Percentiles rank a stretch among this genome's conserved stretches.
phyloP scores from a whole-genome alignment of 2,329 filamentous ascomycete species.

The Arthrocladium fulminans region DNA sequence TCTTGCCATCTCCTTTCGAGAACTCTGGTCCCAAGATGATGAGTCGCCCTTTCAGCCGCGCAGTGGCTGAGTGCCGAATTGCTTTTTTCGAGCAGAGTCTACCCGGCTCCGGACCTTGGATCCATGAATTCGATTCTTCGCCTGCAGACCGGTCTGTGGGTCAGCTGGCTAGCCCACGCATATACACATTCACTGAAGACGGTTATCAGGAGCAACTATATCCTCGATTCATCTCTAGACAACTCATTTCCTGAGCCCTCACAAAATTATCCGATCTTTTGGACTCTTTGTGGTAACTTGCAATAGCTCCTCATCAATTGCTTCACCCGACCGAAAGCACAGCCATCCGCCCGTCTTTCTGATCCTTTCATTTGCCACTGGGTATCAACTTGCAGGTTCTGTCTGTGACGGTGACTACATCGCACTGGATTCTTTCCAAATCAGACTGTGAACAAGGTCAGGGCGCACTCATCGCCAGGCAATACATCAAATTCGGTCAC shows the following conservation, averaged over 20 bases:
- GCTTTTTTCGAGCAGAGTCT: constrained; percentile 18
- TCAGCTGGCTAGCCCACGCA: not conserved
- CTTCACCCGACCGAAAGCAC: not conserved
- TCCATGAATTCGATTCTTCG: constrained; percentile 9
- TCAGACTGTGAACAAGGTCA: too few relatives aligned
- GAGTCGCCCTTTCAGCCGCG: constrained; percentile 14
- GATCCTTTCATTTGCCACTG: too few relatives aligned
- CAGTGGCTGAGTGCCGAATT: constrained; percentile 18
- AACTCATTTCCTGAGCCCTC: not conserved
- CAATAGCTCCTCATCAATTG: not conserved
- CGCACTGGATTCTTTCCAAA: too few relatives aligned
- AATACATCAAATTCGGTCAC: too few relatives aligned
- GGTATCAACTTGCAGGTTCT: too few relatives aligned
- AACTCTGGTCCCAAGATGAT: constrained; percentile 17
- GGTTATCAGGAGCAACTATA: constrained; percentile 7
- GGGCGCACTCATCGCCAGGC: too few relatives aligned
- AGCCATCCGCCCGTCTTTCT: too few relatives aligned
- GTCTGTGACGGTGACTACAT: too few relatives aligned
- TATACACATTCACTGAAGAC: constrained; percentile 5
- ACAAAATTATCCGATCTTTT: not conserved
- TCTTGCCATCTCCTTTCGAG: constrained; percentile 16
- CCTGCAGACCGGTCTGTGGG: constrained; percentile 2
- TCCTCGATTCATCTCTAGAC: not conserved
- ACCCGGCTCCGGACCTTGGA: not conserved
- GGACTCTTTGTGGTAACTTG: not conserved